Base-by-base conservation (phyloP, 352 stramenopile genomes). In the Phytopythium oedochilum region DNA sequence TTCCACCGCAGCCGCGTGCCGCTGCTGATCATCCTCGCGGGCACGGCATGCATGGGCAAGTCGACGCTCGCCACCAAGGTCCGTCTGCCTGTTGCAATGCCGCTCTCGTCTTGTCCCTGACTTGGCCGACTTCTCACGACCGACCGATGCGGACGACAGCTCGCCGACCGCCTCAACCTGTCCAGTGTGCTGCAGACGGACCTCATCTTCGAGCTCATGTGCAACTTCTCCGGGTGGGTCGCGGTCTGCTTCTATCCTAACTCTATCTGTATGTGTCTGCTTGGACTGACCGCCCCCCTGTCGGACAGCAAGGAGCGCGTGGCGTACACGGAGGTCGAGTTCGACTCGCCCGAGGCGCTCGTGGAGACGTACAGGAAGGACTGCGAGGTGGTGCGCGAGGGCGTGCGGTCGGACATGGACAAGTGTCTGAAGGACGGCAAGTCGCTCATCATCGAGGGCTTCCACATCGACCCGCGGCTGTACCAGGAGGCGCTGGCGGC, bases 341-440 rank as follows among this genome's bases (percentile, higher is more conserved):
- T 93, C 36, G 32, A 57, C 6, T 92, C 83, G n/a, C 70, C 71
- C 11, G 67, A 83, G 12, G 70, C 71, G 32, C 68, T 95, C 1
- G 64, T 95, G 11, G 48, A 63, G 23, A 73, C 88, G 54, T 95
- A 95, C 61, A 71, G 68, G 31, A 86, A 81, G 31, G 85, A 95
- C 60, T 95, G 85, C 43, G 71, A 76, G 36, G 75, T 92, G 23
- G 85, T 95, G 18, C 77, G 85, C 53, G 78, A 89, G 36, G 85
- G 85, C 11, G 83, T 95, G n/a, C 77, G 68, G 28, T 90, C 81
- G 7, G 85, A 95, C 57, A 90, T 95, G 55, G 78, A 92, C 65
- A 95, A 95, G 60, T 95, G 85, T 44, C 67, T 95, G 5, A 95
- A 93, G 55, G 85, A 95, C 57, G 85, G 85, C 61, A 95, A 95